Base-by-base conservation (phyloP, 305 asterid species). In the Fraxinus latifolia region DNA sequence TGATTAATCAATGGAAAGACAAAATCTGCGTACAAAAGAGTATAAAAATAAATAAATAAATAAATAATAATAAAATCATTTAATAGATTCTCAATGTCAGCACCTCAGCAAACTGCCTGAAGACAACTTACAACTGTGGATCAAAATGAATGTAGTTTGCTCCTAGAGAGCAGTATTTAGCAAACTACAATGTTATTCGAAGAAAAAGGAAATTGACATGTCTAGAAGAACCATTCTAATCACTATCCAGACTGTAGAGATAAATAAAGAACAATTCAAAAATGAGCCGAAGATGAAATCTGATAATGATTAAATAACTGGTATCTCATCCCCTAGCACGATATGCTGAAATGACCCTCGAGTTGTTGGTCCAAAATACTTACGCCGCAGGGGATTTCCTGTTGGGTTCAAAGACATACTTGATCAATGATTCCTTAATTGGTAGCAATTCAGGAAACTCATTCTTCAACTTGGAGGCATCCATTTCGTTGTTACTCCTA, bases 401-500 rank as follows among this genome's bases (percentile, higher is more conserved):
- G 91, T 92, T 92, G 3, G 93, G 97, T 83, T 81, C 97, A 32
- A 91, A 92, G 3, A 92, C 94, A 7, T 74, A 79, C 90, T 91
- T 92, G 88, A 91, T 88, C 83, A 92, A 81, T 3, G 97, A 91
- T 27, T 92, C 97, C 86, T 90, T 91, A 83, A 91, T 92, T 1
- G 92, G 77, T 9, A 90, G 87, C 88, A 92, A 73, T 88, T 92
- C 93, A 0, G 95, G 97, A 42, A 92, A 92, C 90, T 92, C 93
- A 19, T 85, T 87, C 90, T 91, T 91, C 92, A 92, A 83, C 87
- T 92, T 92, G 5, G 92, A 87, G 8, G 92, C 92, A 73, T 92
- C 97, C 91, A 92, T 67, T 74, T 92, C 95, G 19, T 92, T 92
- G 90, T 92, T 92, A 76, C 95, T 91, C 70, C 97, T 83, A 7